Evolutionary conservation across 2,329 filamentous ascomycete genomes (phyloP).

Genomic region (Davidsoniella neocaledoniae): DNA sequence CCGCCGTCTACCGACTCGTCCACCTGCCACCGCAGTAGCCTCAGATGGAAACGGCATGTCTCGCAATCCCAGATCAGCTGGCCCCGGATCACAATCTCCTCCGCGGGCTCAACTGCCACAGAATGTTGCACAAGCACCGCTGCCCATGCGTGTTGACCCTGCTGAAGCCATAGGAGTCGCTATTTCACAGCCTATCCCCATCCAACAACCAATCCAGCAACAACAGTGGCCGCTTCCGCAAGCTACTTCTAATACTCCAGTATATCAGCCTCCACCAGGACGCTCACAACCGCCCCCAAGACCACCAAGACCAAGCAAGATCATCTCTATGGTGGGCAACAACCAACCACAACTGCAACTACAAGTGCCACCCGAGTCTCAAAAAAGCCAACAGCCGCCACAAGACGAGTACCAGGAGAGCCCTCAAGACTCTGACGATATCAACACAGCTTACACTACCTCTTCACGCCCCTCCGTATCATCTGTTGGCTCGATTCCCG

Average conservation of each 20-base stretch:
- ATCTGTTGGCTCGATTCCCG: slow-evolving; percentile 39
- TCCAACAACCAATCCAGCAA: slow-evolving; percentile 36
- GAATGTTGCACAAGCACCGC: not conserved
- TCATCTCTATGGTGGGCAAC: slow-evolving; percentile 31
- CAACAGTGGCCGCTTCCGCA: slow-evolving; percentile 22
- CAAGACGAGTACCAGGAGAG: slow-evolving; percentile 22
- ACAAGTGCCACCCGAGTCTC: slow-evolving; percentile 23
- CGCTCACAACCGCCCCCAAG: slow-evolving; percentile 34
- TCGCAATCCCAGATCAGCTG: slow-evolving; percentile 10
- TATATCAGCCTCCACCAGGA: slow-evolving; percentile 35
- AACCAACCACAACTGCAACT: slow-evolving; percentile 32
- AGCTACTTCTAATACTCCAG: slow-evolving; percentile 20
- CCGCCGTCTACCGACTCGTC: slow-evolving; percentile 3
- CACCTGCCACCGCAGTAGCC: slow-evolving; percentile 3
- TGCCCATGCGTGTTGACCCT: slow-evolving; percentile 16
- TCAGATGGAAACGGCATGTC: slow-evolving; percentile 6
- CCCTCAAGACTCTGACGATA: slow-evolving; percentile 22
- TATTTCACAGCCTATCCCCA: slow-evolving; percentile 36
- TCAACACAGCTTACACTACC: slow-evolving; percentile 30
- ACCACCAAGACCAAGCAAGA: slow-evolving; percentile 38
- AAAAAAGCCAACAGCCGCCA: slow-evolving; percentile 15
- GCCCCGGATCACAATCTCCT: slow-evolving; percentile 12
- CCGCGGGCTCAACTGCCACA: not conserved
- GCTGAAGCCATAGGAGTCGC: slow-evolving; percentile 19
- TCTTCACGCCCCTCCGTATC: slow-evolving; percentile 35